These are phyloP conservation scores for Verticillium zaregamsianum DNA, from an alignment of 2,329 filamentous ascomycete species.

Conservation along the genomic window DNA sequence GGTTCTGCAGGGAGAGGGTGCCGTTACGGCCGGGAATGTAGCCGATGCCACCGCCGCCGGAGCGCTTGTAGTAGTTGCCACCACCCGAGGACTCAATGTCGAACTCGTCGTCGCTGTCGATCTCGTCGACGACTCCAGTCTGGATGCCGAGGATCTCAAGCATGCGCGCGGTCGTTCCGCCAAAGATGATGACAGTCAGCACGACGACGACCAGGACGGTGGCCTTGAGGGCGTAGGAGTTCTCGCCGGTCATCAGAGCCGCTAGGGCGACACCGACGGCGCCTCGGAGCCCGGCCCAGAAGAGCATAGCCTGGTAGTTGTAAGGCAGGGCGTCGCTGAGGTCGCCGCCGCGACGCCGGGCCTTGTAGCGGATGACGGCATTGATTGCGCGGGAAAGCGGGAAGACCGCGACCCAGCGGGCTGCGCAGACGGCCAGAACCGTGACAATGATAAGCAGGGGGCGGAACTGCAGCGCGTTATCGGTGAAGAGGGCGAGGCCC, in stretches of 20 bases:
- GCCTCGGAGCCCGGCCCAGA: constrained; percentile 93
- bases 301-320: constrained; percentile 99
- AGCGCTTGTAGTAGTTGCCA: constrained; percentile 76
- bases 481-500: constrained; percentile 89
- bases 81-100: constrained; percentile 78
- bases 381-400: constrained; percentile 88
- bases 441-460: constrained; percentile 94
- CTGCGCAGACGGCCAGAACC: constrained; percentile 84
- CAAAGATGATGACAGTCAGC: constrained; percentile 97
- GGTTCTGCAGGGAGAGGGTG: constrained; percentile 53
- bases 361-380: constrained; percentile 84
- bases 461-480: constrained; percentile 82
- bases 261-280: constrained; percentile 94
- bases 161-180: constrained; percentile 95
- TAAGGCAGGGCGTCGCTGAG: constrained; percentile 85
- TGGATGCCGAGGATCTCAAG: constrained; percentile 95
- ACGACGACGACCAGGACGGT: constrained; percentile 98
- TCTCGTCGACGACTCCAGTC: constrained; percentile 93
- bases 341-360: constrained; percentile 67
- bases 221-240: constrained; percentile 78
- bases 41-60: constrained; percentile 66
- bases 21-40: constrained; percentile 67
- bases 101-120: constrained; percentile 97
- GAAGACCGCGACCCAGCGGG: constrained; percentile 92
- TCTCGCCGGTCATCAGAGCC: constrained; percentile 78